Conservation (phyloP, 768 basidiomycete genomes). For the Auriculariales sp. region DNA sequence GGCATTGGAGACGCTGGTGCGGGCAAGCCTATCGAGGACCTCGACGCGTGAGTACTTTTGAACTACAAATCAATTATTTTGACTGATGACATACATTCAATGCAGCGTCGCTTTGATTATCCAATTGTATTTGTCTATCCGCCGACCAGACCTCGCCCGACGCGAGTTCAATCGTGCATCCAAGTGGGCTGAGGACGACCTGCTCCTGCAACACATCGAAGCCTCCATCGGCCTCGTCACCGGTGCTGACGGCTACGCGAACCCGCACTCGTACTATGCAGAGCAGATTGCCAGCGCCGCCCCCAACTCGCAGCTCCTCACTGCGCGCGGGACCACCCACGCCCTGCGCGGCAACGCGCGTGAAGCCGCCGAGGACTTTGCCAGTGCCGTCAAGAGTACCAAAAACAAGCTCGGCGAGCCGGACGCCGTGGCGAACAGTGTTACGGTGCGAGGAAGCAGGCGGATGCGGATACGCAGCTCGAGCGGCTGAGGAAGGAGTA, state of each 20-base stretch:
- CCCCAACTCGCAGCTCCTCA: conserved; percentile 60
- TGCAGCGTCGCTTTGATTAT: conserved; percentile 68
- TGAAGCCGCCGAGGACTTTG: conserved; percentile 68
- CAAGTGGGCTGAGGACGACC: conserved; percentile 77
- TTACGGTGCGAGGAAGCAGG: conserved; percentile 36
- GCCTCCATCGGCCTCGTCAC: conserved; percentile 64
- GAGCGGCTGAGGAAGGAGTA: conserved; percentile 37
- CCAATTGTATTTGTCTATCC: conserved; percentile 83
- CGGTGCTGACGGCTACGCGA: conserved; percentile 51
- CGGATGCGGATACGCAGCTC: conserved; percentile 55
- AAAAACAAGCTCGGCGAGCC: conserved; percentile 39
- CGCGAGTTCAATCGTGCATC: conserved; percentile 75
- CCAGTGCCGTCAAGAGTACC: conserved; percentile 44
- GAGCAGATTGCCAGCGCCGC: conserved; percentile 39
- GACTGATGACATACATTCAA: background rate
- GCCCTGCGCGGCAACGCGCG: conserved; percentile 61
- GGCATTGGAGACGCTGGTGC: conserved; percentile 77
- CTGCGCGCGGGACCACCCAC: conserved; percentile 66
- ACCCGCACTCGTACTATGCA: conserved; percentile 51
- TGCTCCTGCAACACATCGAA: conserved; percentile 81
- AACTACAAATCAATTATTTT: background rate
- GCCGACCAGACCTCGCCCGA: conserved; percentile 75
- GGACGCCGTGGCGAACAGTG: conserved; percentile 51
- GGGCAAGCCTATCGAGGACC: conserved; percentile 50
- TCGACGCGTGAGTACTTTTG: conserved; percentile 69